Base-by-base conservation (phyloP, 108 stramenopile species). In the Pseudonitzschia multistriata region DNA sequence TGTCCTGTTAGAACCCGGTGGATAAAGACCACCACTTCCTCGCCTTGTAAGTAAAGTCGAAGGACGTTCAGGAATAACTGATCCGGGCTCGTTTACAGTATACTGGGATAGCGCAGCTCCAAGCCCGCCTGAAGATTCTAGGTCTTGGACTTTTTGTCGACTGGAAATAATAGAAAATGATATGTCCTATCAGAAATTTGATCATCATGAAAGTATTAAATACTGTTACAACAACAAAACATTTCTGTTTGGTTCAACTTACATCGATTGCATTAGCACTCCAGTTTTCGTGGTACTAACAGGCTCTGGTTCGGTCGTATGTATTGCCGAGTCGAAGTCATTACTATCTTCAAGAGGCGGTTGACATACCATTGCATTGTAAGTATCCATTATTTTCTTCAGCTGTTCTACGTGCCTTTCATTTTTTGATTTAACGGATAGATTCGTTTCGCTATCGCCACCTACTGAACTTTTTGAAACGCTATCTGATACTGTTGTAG, bases 51-150 rank as follows among this genome's bases (percentile, higher is more conserved):
- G 29, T 6, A 66, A 30, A 39, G 30, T 68, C 15, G 59, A 52
- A 3, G 74, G 47, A 40, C 50, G 57, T 14, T 62, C 61, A 0
- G 15, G 35, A 25, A 62, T 33, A 19, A 62, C 35, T 39, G 61
- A 36, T 8, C 61, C 61, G 19, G 42, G 63, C 25, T 47, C 68
- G 35, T 68, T 57, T n/a, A 39, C 60, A 25, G 36, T 59, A 31
- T 79, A 79, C 24, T 79, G 79, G 37, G 79, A 71, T 53, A 79
- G 70, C 8, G 79, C 79, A 35, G 79, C 79, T 21, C 60, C 70
- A 13, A 79, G 48, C 11, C 79, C 79, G 40, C 72, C 70, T 19
- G 66, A 17, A 59, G 13, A 29, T 33, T 59, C 57, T 15, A 8
- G 33, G 15, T 35, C 57, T 59, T 59, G 33, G 17, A 25, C 57